A percentile compares a stretch with the other conserved stretches of the same genome.
These are phyloP conservation scores for Annulohypoxylon stygium DNA, from an alignment of 495 filamentous ascomycete species.

Conservation along the genomic window DNA sequence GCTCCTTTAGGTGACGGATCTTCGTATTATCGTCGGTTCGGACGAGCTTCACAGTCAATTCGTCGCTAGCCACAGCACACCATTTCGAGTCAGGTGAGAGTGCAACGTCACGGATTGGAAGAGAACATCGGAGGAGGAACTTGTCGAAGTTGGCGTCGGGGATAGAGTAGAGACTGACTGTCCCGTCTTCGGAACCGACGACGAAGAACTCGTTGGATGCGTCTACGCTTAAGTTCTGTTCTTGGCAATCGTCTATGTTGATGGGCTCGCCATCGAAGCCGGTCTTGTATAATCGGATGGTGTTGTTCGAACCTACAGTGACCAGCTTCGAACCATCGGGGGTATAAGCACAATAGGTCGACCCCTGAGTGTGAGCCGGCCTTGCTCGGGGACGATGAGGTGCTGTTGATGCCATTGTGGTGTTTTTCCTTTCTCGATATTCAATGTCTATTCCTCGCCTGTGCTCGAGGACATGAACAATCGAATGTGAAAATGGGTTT, in stretches of 20 bases:
- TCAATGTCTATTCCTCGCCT: conserved; percentile 14
- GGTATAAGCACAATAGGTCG: conserved; percentile 68
- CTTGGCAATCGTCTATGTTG: conserved; percentile 88
- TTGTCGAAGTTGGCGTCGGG: conserved; percentile 79
- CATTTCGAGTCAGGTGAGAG: conserved; percentile 86
- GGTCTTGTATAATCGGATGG: conserved; percentile 89
- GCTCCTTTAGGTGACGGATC: conserved; percentile 81
- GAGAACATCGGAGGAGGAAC: conserved; percentile 81
- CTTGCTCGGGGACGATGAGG: conserved; percentile 61
- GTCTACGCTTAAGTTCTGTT: conserved; percentile 81
- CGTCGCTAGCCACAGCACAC: conserved; percentile 97
- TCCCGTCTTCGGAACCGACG: conserved; percentile 91
- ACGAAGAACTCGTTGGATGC: conserved; percentile 88
- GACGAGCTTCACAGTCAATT: conserved; percentile 89
- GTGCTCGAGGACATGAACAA: conserved; percentile 2
- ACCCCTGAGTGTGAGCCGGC: conserved; percentile 66
- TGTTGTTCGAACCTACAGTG: conserved; percentile 91
- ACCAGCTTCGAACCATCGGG: conserved; percentile 71
- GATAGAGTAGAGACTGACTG: conserved; percentile 87
- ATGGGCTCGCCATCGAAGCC: conserved; percentile 90
- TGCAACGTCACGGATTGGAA: conserved; percentile 87
- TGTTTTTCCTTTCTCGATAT: neutral
- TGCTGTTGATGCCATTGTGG: conserved; percentile 63
- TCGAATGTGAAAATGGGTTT: neutral
- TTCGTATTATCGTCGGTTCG: conserved; percentile 80